Evolutionary conservation across 2,329 filamentous ascomycete species (phyloP).

Genomic region (Ophiostoma triangulosporum): DNA sequence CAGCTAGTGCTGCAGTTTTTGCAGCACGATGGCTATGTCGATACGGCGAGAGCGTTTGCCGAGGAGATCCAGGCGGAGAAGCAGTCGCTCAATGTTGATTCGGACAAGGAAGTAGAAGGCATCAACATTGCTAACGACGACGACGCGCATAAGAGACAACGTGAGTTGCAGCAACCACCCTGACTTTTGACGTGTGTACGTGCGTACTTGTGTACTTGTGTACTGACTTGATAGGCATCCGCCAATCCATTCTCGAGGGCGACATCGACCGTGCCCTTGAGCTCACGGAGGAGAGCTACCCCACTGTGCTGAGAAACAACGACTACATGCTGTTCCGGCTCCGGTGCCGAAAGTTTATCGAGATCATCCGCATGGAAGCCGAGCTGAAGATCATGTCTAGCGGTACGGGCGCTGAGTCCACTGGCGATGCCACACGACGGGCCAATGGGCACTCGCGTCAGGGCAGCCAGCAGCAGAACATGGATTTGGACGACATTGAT

Average conservation of each 20-base stretch:
- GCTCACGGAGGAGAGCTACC: slow-evolving; percentile 65
- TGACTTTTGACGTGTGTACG: not conserved
- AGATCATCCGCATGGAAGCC: slow-evolving; percentile 71
- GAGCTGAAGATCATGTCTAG: slow-evolving; percentile 38
- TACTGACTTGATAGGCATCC: slow-evolving; percentile 48
- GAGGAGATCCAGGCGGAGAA: slow-evolving; percentile 67
- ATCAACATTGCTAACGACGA: slow-evolving; percentile 66
- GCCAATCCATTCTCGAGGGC: slow-evolving; percentile 74
- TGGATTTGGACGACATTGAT: slow-evolving; percentile 46
- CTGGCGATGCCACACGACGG: not conserved
- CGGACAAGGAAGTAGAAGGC: slow-evolving; percentile 36
- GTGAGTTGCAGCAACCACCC: slow-evolving; percentile 33
- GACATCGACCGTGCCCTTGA: slow-evolving; percentile 87
- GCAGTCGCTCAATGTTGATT: slow-evolving; percentile 49
- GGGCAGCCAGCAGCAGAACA: slow-evolving; percentile 29
- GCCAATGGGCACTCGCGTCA: slow-evolving; percentile 21
- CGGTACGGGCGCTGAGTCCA: not conserved
- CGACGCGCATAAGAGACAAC: slow-evolving; percentile 75
- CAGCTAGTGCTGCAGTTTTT: slow-evolving; percentile 74
- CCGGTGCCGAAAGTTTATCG: slow-evolving; percentile 82
- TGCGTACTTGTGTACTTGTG: not conserved
- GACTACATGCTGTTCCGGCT: slow-evolving; percentile 78
- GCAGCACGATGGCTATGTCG: slow-evolving; percentile 88
- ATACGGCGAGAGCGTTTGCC: slow-evolving; percentile 79
- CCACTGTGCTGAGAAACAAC: slow-evolving; percentile 64